Evolutionary conservation across 2,329 filamentous ascomycete species (phyloP).

Genomic region (Pestalotiopsis sp.): DNA sequence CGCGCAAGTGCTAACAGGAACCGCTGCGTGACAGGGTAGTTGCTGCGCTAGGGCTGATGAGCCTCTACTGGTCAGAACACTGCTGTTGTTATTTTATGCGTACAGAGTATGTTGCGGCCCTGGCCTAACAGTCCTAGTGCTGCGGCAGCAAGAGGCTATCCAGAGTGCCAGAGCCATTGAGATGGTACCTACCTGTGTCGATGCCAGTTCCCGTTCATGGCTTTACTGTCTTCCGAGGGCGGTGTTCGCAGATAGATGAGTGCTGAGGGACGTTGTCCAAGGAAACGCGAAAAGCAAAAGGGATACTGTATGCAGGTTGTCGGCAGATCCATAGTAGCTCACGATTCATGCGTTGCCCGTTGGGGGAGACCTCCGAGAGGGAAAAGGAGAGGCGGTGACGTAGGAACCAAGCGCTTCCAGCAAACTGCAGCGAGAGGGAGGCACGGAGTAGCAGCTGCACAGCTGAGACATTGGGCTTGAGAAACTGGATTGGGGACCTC

Average conservation of each 20-base stretch:
- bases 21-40: not conserved
- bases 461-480: not conserved
- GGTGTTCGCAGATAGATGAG: not conserved
- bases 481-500: not conserved
- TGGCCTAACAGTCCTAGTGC: not conserved
- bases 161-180: not conserved
- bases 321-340: not conserved
- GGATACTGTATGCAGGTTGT: not conserved
- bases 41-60: not conserved
- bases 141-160: not conserved
- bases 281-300: not conserved
- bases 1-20: not conserved
- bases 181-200: not conserved
- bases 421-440: not conserved
- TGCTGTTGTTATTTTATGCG: not conserved
- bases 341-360: conserved; percentile 3
- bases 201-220: not conserved
- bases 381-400: conserved; percentile 3
- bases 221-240: not conserved
- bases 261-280: not conserved
- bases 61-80: not conserved
- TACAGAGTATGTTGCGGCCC: not conserved
- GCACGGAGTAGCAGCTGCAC: not conserved
- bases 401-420: not conserved
- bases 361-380: not conserved